Percentiles rank a stretch among this genome's conserved stretches.
phyloP scores from a whole-genome alignment of 2,329 filamentous ascomycete genomes.

The Aureobasidium pullulans region DNA sequence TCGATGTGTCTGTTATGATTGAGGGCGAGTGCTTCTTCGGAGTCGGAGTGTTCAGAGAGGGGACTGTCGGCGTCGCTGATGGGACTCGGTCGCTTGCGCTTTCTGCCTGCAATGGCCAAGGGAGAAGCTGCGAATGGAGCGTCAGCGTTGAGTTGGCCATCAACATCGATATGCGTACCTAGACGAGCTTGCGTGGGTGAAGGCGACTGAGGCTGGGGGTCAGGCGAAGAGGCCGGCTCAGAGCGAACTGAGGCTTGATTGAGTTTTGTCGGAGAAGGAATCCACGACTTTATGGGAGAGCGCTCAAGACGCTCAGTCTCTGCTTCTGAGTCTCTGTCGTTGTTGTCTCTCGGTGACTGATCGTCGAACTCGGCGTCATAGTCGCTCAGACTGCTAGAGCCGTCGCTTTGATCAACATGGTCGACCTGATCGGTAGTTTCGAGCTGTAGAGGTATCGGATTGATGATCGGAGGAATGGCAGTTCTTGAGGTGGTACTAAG shows the following conservation, averaged over 20 bases:
- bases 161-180: not conserved
- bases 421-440: not conserved
- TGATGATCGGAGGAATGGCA: not conserved
- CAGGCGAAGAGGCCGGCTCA: slow-evolving; percentile 24
- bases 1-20: slow-evolving; percentile 24
- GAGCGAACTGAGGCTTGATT: slow-evolving; percentile 45
- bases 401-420: slow-evolving; percentile 26
- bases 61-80: slow-evolving; percentile 26
- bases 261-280: slow-evolving; percentile 61
- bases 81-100: slow-evolving; percentile 40
- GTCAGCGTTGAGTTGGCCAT: not conserved
- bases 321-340: slow-evolving; percentile 68
- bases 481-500: slow-evolving; percentile 24
- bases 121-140: not conserved
- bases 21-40: slow-evolving; percentile 22
- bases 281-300: slow-evolving; percentile 36
- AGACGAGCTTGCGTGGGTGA: not conserved
- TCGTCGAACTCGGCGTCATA: slow-evolving; percentile 76
- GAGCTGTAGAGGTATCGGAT: not conserved
- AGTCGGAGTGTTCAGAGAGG: slow-evolving; percentile 29
- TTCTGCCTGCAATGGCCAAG: slow-evolving; percentile 24
- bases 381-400: slow-evolving; percentile 88
- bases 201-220: slow-evolving; percentile 6
- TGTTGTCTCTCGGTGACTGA: slow-evolving; percentile 20
- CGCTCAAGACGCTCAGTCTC: slow-evolving; percentile 90